Percentiles rank a stretch among this genome's conserved stretches.
phyloP scores from a whole-genome alignment of 768 basidiomycete species.

The Mycena venus region DNA sequence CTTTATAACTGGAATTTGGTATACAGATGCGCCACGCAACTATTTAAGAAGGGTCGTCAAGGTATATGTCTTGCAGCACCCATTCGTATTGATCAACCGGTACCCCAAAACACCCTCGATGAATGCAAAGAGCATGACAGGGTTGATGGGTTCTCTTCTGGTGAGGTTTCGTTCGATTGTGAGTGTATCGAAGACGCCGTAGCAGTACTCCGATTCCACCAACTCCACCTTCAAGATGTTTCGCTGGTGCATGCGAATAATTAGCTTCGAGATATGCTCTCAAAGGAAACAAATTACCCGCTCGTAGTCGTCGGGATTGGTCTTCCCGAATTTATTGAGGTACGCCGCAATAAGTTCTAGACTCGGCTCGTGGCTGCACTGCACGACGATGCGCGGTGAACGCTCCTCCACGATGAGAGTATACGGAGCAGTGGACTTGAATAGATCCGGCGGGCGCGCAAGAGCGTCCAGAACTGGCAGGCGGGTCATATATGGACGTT shows the following conservation, averaged over 20 bases:
- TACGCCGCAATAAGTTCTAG: constrained; percentile 51
- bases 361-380: constrained; percentile 54
- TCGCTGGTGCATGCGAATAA: constrained; percentile 39
- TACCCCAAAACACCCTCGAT: constrained; percentile 56
- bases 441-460: constrained; percentile 49
- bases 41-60: constrained; percentile 40
- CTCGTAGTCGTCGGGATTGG: constrained; percentile 44
- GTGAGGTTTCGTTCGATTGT: constrained; percentile 46
- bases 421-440: constrained; percentile 46
- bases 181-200: constrained; percentile 50
- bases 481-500: constrained; percentile 28
- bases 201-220: constrained; percentile 49
- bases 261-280: neutral
- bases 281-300: constrained; percentile 35
- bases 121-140: constrained; percentile 51
- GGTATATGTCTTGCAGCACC: constrained; percentile 47
- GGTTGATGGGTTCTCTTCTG: constrained; percentile 42
- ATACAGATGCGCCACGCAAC: too few species aligned
- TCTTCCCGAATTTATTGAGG: constrained; percentile 52
- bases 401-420: constrained; percentile 50
- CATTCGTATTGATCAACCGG: constrained; percentile 49
- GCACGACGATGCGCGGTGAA: constrained; percentile 43
- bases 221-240: constrained; percentile 48
- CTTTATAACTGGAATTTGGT: too few species aligned
- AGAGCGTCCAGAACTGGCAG: constrained; percentile 46